A percentile compares a stretch with the other conserved stretches of the same genome.
These are phyloP conservation scores for Orbilia blumenaviensis DNA, from an alignment of 2,329 filamentous ascomycete genomes.

Conservation along the genomic window DNA sequence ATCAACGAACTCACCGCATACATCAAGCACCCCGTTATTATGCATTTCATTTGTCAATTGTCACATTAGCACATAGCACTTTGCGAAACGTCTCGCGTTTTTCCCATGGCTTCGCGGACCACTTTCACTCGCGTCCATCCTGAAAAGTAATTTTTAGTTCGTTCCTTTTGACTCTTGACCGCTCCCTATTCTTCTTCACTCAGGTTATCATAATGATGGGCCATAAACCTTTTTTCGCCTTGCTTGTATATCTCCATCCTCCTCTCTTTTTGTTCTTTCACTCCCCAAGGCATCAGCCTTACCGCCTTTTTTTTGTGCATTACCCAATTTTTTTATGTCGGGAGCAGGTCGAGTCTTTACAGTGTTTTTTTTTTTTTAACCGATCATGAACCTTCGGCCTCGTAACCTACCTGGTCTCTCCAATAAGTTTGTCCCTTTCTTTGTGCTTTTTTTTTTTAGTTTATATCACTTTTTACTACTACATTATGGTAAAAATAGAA, in stretches of 20 bases:
- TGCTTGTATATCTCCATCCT: not conserved
- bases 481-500: slow-evolving; percentile 13
- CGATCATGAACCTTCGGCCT: not conserved
- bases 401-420: not conserved
- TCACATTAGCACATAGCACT: slow-evolving; percentile 17
- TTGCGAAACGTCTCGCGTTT: not conserved
- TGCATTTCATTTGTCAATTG: not conserved
- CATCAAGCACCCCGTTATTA: slow-evolving; percentile 11
- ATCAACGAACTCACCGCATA: slow-evolving; percentile 53
- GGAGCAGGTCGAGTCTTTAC: not conserved
- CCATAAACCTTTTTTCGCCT: not conserved
- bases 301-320: not conserved
- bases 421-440: not conserved
- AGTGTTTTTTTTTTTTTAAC: no score
- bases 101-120: not conserved
- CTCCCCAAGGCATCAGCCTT: not conserved
- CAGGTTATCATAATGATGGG: not conserved
- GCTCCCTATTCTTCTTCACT: not conserved
- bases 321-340: not conserved
- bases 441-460: slow-evolving; percentile 7
- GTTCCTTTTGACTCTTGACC: not conserved
- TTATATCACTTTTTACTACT: not conserved
- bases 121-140: not conserved
- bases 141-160: slow-evolving; percentile 22
- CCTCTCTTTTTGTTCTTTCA: not conserved